A percentile compares a stretch with the other conserved stretches of the same genome.
Conservation (phyloP, 164 flowering plant species). For the Umbellularia californica region DNA sequence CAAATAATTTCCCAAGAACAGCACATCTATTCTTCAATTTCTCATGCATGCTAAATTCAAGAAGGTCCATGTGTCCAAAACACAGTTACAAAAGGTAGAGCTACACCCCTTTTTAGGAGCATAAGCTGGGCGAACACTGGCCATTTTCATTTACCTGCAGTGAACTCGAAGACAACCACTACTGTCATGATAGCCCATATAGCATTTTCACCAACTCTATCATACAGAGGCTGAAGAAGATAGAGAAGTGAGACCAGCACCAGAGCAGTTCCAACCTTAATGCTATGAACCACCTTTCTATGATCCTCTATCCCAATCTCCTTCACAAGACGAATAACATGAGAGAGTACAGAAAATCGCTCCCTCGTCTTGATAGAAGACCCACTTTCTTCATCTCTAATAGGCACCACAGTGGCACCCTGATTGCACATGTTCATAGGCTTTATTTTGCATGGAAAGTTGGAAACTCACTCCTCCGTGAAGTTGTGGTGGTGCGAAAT, state of each 20-base stretch:
- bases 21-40: too few relatives aligned
- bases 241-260: slow-evolving; percentile 68
- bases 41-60: too few relatives aligned
- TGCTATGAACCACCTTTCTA: slow-evolving; percentile 46
- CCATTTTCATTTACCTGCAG: slow-evolving; percentile 47
- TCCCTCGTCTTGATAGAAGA: slow-evolving; percentile 11
- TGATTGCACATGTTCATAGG: slow-evolving; percentile 11
- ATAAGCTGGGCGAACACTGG: too few relatives aligned
- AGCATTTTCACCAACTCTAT: slow-evolving; percentile 70
- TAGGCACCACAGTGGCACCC: slow-evolving; percentile 23
- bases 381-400: slow-evolving; percentile 23
- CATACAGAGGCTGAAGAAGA: slow-evolving; percentile 52
- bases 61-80: too few relatives aligned
- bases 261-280: slow-evolving; percentile 77
- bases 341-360: slow-evolving; percentile 1
- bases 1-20: too few relatives aligned
- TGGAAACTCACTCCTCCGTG: background rate
- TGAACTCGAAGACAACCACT: slow-evolving; percentile 74
- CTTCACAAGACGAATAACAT: slow-evolving; percentile 1
- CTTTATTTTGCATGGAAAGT: background rate
- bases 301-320: slow-evolving; percentile 15
- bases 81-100: too few relatives aligned
- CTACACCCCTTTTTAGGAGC: too few relatives aligned
- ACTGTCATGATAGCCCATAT: slow-evolving; percentile 98
- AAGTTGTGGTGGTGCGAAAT: background rate